Conservation (phyloP, 768 basidiomycete species). For the Leccinum boreale region DNA sequence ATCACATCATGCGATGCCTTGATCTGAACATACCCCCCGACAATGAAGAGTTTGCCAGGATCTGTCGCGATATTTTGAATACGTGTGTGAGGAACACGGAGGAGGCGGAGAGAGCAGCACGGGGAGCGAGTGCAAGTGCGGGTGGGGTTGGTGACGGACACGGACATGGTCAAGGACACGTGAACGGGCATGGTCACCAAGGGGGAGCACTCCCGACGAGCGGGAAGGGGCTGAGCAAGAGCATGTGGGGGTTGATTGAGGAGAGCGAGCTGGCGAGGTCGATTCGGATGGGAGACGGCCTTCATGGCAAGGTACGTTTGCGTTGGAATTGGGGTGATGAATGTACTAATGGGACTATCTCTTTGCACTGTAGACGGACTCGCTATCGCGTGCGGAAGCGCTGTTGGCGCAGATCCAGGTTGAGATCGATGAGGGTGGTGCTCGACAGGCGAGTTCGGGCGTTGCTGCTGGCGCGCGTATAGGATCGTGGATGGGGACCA, state of each 20-base stretch:
- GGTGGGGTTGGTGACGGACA: neutral
- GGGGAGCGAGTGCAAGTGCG: slow-evolving; percentile 10
- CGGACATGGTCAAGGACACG: neutral
- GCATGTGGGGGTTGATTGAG: slow-evolving; percentile 83
- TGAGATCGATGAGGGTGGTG: neutral
- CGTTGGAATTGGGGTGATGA: too few relatives aligned
- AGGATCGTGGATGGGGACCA: neutral
- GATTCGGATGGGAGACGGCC: slow-evolving; percentile 47
- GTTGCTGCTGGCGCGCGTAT: neutral
- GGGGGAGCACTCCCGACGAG: slow-evolving; percentile 25
- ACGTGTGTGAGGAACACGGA: slow-evolving; percentile 90
- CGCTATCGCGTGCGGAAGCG: neutral
- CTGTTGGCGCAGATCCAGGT: neutral
- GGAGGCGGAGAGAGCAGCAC: slow-evolving; percentile 50
- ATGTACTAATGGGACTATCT: neutral
- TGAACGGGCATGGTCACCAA: slow-evolving; percentile 14
- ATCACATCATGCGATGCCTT: slow-evolving; percentile 84
- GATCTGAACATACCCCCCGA: slow-evolving; percentile 90
- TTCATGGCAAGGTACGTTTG: slow-evolving; percentile 38
- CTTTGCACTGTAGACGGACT: neutral
- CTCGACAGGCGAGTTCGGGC: neutral
- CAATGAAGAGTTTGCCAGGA: slow-evolving; percentile 76
- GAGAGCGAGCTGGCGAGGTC: slow-evolving; percentile 78
- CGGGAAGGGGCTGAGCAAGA: slow-evolving; percentile 59
- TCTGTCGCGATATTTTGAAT: slow-evolving; percentile 87